phyloP scores from a whole-genome alignment of 1,284 basidiomycete species.

The Sporisorium reilianum region DNA sequence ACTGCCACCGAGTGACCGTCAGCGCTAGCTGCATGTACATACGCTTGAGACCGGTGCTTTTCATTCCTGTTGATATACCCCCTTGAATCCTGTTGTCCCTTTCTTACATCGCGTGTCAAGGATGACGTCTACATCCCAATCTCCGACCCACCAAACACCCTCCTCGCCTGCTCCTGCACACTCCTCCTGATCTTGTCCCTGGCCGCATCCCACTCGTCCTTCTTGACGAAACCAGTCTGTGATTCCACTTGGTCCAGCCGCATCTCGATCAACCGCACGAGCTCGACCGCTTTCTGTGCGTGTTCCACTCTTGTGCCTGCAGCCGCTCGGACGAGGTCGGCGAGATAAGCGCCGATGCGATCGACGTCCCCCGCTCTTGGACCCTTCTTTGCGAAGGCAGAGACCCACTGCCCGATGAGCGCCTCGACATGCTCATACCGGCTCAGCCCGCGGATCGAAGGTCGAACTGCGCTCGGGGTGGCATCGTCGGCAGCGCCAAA shows the following conservation, averaged over 20 bases:
- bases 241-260: background rate
- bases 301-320: constrained; percentile 20
- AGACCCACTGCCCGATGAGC: constrained; percentile 49
- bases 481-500: constrained; percentile 8
- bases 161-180: constrained; percentile 16
- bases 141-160: constrained; percentile 24
- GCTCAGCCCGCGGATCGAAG: constrained; percentile 39
- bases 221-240: background rate
- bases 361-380: constrained; percentile 55
- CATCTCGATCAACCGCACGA: constrained; percentile 18
- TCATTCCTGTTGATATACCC: too few relatives aligned
- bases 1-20: too few relatives aligned
- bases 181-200: constrained; percentile 7
- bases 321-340: constrained; percentile 11
- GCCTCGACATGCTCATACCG: constrained; percentile 16
- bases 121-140: constrained; percentile 2
- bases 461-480: background rate
- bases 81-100: too few relatives aligned
- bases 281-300: constrained; percentile 17
- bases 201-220: constrained; percentile 22
- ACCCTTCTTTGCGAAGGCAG: constrained; percentile 33
- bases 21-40: too few relatives aligned
- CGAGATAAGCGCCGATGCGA: constrained; percentile 32
- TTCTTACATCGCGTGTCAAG: too few relatives aligned
- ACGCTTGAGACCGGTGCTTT: too few relatives aligned